Conservation (phyloP, 768 basidiomycete species). For the Tylopilus vinaceipallidus region DNA sequence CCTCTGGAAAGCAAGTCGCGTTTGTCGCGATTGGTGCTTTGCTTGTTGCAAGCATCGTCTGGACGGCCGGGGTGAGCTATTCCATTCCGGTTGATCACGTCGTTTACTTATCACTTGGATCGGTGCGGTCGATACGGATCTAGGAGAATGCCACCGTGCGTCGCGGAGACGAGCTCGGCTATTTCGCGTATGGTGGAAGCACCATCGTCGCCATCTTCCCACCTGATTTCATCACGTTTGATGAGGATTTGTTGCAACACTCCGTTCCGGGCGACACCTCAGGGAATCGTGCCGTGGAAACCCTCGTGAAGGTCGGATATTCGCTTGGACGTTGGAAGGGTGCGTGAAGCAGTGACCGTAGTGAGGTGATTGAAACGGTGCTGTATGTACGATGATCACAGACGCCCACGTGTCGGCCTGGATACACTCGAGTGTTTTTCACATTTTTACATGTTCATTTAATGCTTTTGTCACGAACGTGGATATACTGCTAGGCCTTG, state of each 20-base stretch:
- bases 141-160: slow-evolving; percentile 49
- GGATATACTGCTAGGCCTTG: not conserved
- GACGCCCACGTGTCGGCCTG: not conserved
- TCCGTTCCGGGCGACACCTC: slow-evolving; percentile 34
- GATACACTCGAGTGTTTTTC: not conserved
- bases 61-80: slow-evolving; percentile 43
- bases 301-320: slow-evolving; percentile 50
- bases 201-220: slow-evolving; percentile 65
- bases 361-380: not conserved
- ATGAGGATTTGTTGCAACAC: slow-evolving; percentile 57
- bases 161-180: slow-evolving; percentile 66
- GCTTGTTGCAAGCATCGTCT: slow-evolving; percentile 72
- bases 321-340: slow-evolving; percentile 28
- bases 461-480: not conserved
- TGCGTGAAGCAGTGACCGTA: slow-evolving; percentile 7
- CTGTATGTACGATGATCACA: not conserved
- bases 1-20: slow-evolving; percentile 50
- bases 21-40: slow-evolving; percentile 80
- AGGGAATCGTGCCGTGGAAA: slow-evolving; percentile 50
- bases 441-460: not conserved
- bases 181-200: slow-evolving; percentile 77
- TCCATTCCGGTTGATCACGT: not conserved
- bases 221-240: slow-evolving; percentile 50
- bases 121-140: not conserved
- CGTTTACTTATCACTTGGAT: not conserved